These are phyloP conservation scores for Ophiocordyceps australis DNA, from an alignment of 2,329 filamentous ascomycete genomes.

Conservation along the genomic window DNA sequence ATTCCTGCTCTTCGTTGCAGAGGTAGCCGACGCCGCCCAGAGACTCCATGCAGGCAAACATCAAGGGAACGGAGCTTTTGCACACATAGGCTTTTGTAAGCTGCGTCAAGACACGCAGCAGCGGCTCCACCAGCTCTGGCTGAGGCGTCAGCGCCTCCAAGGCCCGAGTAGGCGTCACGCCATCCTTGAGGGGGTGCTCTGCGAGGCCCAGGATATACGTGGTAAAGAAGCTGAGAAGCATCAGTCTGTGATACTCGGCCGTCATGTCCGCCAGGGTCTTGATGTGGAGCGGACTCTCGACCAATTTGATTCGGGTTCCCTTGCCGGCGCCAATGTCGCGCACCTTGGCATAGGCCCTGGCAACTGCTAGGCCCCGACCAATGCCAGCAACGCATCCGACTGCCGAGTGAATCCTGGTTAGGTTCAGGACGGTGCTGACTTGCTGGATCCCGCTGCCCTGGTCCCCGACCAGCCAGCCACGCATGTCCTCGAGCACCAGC, in stretches of 20 bases:
- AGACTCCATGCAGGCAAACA: constrained; percentile 42
- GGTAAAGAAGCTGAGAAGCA: constrained; percentile 35
- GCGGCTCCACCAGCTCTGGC: constrained; percentile 13
- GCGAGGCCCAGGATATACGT: constrained; percentile 33
- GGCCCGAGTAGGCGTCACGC: constrained; percentile 4
- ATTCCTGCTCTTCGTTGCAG: constrained; percentile 41
- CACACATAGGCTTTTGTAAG: constrained; percentile 40
- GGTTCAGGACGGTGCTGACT: constrained; percentile 49
- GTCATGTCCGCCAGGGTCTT: constrained; percentile 36
- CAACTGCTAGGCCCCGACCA: constrained; percentile 36
- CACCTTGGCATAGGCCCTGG: constrained; percentile 37
- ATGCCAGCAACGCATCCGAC: constrained; percentile 32
- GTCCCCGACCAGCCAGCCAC: constrained; percentile 46
- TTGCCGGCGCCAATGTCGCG: constrained; percentile 28
- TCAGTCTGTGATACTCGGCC: constrained; percentile 33
- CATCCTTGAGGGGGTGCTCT: constrained; percentile 20
- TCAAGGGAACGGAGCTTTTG: constrained; percentile 25
- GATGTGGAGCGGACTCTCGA: constrained; percentile 36
- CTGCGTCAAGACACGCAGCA: constrained; percentile 40
- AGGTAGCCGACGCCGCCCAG: constrained; percentile 51
- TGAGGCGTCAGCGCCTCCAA: constrained; percentile 14
- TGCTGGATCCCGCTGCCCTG: constrained; percentile 50
- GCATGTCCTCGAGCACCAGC: constrained; percentile 43
- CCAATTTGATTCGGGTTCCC: constrained; percentile 25
- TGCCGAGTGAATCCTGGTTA: constrained; percentile 42